Percentiles rank a stretch among this genome's conserved stretches.
Conservation (phyloP, 169 alveolate species). For the Plasmodium reichenowi region DNA sequence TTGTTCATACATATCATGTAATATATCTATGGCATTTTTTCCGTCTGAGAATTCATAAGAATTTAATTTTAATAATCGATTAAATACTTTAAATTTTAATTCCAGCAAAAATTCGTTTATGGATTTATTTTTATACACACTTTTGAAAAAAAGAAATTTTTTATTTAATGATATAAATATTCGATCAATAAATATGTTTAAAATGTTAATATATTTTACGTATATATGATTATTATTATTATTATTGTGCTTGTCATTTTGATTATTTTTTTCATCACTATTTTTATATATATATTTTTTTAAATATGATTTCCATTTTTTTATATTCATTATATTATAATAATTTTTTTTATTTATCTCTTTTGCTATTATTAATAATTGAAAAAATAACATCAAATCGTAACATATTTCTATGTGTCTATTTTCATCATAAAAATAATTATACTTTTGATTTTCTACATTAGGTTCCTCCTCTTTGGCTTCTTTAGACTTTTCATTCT, state of each 20-base stretch:
- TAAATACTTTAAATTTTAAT: slow-evolving; percentile 41
- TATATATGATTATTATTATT: no score
- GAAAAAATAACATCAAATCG: slow-evolving; percentile 65
- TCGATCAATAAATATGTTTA: slow-evolving; percentile 35
- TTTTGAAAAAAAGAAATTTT: slow-evolving; percentile 42
- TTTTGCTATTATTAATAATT: slow-evolving; percentile 26
- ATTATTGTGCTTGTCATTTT: no score
- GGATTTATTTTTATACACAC: background rate
- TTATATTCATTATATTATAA: background rate
- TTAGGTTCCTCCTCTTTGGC: no score
- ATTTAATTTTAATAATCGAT: slow-evolving; percentile 47
- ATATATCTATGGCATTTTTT: slow-evolving; percentile 33
- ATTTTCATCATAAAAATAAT: slow-evolving; percentile 41
- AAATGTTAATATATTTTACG: background rate
- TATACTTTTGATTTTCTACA: background rate
- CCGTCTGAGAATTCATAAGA: slow-evolving; percentile 51
- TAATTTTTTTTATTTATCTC: background rate
- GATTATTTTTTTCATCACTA: background rate
- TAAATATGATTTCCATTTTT: slow-evolving; percentile 1
- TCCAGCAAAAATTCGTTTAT: slow-evolving; percentile 14
- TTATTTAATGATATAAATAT: slow-evolving; percentile 41
- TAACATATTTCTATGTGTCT: slow-evolving; percentile 57
- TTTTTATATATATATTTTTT: background rate
- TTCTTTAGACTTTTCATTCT: background rate
- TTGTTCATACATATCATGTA: slow-evolving; percentile 46